Evolutionary conservation across 306 rosid genomes (phyloP).

Genomic region (Parietaria judaica): DNA sequence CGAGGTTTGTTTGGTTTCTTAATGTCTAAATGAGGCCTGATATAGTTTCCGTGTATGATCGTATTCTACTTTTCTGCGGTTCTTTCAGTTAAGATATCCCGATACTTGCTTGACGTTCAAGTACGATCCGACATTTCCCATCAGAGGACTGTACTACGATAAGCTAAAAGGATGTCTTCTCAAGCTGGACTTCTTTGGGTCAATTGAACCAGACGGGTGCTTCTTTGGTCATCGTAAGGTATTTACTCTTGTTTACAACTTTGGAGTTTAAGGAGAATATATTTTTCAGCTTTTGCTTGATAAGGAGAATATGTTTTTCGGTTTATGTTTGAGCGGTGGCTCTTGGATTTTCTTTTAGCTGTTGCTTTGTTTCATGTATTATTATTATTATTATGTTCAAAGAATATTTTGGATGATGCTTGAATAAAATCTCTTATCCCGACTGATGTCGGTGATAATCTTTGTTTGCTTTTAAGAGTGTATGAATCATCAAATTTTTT

Average conservation of each 20-base stretch:
- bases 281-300: too few relatives aligned
- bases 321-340: background rate
- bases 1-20: constrained; percentile 52
- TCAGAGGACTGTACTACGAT: constrained; percentile 87
- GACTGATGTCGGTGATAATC: too few relatives aligned
- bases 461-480: too few relatives aligned
- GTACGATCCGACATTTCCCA: constrained; percentile 82
- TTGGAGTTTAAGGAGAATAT: background rate
- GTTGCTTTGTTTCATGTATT: background rate
- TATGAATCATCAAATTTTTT: too few relatives aligned
- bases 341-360: background rate
- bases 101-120: constrained; percentile 60
- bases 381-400: background rate
- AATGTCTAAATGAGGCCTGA: background rate
- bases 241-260: background rate
- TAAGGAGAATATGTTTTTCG: too few relatives aligned
- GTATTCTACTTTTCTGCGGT: constrained; percentile 13
- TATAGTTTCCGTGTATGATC: constrained; percentile 8
- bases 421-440: background rate
- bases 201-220: constrained; percentile 81
- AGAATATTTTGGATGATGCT: background rate
- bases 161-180: constrained; percentile 77
- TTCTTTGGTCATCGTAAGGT: constrained; percentile 92
- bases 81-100: constrained; percentile 79
- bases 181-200: constrained; percentile 89